A percentile compares a stretch with the other conserved stretches of the same genome.
Conservation (phyloP, 768 basidiomycete species). For the Mycena floridula region DNA sequence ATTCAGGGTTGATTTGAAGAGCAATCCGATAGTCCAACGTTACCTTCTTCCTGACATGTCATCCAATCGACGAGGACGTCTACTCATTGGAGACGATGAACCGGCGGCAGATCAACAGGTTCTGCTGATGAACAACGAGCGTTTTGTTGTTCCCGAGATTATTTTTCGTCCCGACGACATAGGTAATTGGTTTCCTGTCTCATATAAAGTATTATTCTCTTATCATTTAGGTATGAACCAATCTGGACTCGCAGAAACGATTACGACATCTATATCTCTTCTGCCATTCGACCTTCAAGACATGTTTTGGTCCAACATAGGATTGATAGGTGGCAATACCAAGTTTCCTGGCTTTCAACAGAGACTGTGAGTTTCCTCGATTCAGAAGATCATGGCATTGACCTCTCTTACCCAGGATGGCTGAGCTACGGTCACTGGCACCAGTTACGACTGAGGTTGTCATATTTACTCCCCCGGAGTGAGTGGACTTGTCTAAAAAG, state of each 20-base stretch:
- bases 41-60: slow-evolving; percentile 90
- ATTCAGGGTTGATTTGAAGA: slow-evolving; percentile 43
- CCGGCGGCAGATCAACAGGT: slow-evolving; percentile 58
- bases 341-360: slow-evolving; percentile 67
- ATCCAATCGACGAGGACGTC: slow-evolving; percentile 50
- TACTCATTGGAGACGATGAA: slow-evolving; percentile 48
- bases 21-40: slow-evolving; percentile 73
- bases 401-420: slow-evolving; percentile 35
- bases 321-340: slow-evolving; percentile 79
- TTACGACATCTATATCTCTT: slow-evolving; percentile 68
- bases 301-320: slow-evolving; percentile 95
- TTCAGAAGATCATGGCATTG: slow-evolving; percentile 8
- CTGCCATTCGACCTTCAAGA: slow-evolving; percentile 81
- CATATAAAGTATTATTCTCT: slow-evolving; percentile 8
- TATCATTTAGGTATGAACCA: slow-evolving; percentile 66
- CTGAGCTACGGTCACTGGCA: slow-evolving; percentile 73
- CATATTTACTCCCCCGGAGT: slow-evolving; percentile 74
- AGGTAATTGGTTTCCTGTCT: slow-evolving; percentile 46
- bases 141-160: slow-evolving; percentile 89
- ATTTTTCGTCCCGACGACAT: slow-evolving; percentile 89
- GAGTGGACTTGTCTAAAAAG: slow-evolving; percentile 20
- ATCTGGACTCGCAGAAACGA: slow-evolving; percentile 67
- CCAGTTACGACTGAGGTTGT: slow-evolving; percentile 75
- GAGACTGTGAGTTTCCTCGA: slow-evolving; percentile 57
- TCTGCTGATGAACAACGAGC: slow-evolving; percentile 84